Evolutionary conservation across 352 stramenopile species (phyloP).

Genomic region (Globisporangium takayamanum): DNA sequence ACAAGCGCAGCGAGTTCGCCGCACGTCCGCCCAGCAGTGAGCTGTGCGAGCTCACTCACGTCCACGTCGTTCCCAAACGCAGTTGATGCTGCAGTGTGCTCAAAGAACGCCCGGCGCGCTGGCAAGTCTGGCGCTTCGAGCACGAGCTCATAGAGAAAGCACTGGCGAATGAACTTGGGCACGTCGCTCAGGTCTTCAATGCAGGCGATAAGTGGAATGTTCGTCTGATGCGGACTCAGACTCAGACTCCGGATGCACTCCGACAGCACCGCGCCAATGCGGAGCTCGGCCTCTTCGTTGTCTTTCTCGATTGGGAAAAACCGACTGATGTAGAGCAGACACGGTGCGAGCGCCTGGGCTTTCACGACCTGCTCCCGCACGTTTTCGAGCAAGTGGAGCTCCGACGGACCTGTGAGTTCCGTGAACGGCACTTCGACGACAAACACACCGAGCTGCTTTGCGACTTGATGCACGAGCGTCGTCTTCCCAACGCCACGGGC

Average conservation of each 20-base stretch:
- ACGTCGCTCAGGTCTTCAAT: constrained; percentile 75
- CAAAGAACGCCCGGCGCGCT: constrained; percentile 47
- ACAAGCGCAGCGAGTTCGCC: constrained; percentile 66
- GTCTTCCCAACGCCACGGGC: constrained; percentile 63
- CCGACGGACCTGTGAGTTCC: constrained; percentile 60
- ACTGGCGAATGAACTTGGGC: constrained; percentile 74
- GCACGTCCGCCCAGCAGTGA: constrained; percentile 68
- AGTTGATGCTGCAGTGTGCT: constrained; percentile 31
- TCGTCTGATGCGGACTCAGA: constrained; percentile 35
- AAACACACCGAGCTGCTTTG: constrained; percentile 56
- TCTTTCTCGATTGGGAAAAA: constrained; percentile 75
- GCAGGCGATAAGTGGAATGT: constrained; percentile 65
- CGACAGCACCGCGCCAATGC: constrained; percentile 49
- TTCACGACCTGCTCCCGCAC: constrained; percentile 65
- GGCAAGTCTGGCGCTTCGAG: constrained; percentile 54
- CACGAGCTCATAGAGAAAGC: constrained; percentile 73
- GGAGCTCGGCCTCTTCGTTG: constrained; percentile 67
- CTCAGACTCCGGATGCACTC: constrained; percentile 63
- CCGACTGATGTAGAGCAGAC: constrained; percentile 75
- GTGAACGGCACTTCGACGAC: constrained; percentile 76
- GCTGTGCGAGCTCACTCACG: constrained; percentile 49
- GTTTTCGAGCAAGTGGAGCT: constrained; percentile 72
- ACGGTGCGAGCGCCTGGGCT: constrained; percentile 54
- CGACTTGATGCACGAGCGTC: constrained; percentile 63
- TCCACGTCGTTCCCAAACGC: constrained; percentile 42